A percentile compares a stretch with the other conserved stretches of the same genome.
Conservation (phyloP, 805 yeast species). For the Cyberlindnera lachancei region DNA sequence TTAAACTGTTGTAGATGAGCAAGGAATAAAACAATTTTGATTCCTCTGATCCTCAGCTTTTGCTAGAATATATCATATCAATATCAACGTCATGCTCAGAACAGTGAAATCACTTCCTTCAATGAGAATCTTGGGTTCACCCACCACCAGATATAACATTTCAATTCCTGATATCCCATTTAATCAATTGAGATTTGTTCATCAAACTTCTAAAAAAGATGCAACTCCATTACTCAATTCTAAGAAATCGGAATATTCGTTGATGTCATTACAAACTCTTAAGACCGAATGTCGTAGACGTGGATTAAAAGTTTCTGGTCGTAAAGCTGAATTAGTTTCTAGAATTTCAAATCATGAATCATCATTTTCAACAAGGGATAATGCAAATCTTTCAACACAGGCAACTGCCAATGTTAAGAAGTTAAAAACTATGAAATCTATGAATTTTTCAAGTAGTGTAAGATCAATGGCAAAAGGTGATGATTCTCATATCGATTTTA, state of each 20-base stretch:
- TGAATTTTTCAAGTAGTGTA: slow-evolving; percentile 18
- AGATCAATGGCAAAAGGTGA: slow-evolving; percentile 42
- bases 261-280: slow-evolving; percentile 46
- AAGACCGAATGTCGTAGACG: slow-evolving; percentile 52
- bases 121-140: slow-evolving; percentile 12
- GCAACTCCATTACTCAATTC: slow-evolving; percentile 20
- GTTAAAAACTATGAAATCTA: slow-evolving; percentile 1
- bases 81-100: too few species aligned
- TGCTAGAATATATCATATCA: too few species aligned
- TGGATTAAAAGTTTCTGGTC: slow-evolving; percentile 56
- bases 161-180: slow-evolving; percentile 18
- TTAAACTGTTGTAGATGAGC: too few species aligned
- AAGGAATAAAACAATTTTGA: too few species aligned
- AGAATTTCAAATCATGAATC: slow-evolving; percentile 23
- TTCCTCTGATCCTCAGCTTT: too few species aligned
- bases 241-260: slow-evolving; percentile 21
- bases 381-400: slow-evolving; percentile 11
- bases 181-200: slow-evolving; percentile 21
- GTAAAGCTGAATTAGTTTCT: slow-evolving; percentile 46
- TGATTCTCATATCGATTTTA: slow-evolving; percentile 49
- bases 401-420: slow-evolving; percentile 3
- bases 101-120: slow-evolving; percentile 23
- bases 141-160: slow-evolving; percentile 15
- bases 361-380: slow-evolving; percentile 7
- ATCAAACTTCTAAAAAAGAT: slow-evolving; percentile 22